Evolutionary conservation across 257 asterid genomes (phyloP), one percentile per base, ranked within the genome.

Genomic region (Nemophila menziesii): DNA sequence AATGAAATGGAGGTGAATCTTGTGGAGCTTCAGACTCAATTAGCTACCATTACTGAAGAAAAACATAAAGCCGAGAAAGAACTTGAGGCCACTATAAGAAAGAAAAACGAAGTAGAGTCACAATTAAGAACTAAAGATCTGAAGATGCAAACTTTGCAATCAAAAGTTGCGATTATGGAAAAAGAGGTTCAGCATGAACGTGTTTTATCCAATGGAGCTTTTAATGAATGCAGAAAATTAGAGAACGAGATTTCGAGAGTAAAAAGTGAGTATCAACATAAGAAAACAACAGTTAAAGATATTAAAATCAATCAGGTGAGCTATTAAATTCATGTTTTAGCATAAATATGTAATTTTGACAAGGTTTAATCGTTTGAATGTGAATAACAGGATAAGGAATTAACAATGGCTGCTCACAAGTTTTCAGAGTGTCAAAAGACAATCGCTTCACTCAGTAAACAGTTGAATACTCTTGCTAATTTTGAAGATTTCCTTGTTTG

Each of bases 381-480:
- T 22, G 47, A 36, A 26, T 48, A 48, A 56, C 80, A 82, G 92
- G 93, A 84, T 26, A 67, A 62, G 47, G 86, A 78, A 46, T 5
- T 89, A 71, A 92, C 81, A 10, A 48, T 52, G 26, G 95, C 95
- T 48, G 86, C 95, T 22, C 49, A 55, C 48, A 79, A 70, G 61
- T 80, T 83, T 33, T 63, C 83, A 1, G 86, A 71, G 59, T 89
- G 97, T 53, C 93, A 80, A 60, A 73, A 77, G 62, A 87, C 95
- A 12, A 87, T 82, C 8, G 81, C 92, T 36, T 87, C 97, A 22
- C 75, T 87, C 16, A 71, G 74, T 23, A 67, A 71, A 44, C 93
- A 87, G 75, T 76, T 87, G 46, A 77, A 73, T 46, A 66, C 81
- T 58, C 93, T 87, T 13, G 82, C 86, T 1, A 56, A 69, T 11